Conservation (phyloP, 129 eudicot species). For the Silybum marianum region DNA sequence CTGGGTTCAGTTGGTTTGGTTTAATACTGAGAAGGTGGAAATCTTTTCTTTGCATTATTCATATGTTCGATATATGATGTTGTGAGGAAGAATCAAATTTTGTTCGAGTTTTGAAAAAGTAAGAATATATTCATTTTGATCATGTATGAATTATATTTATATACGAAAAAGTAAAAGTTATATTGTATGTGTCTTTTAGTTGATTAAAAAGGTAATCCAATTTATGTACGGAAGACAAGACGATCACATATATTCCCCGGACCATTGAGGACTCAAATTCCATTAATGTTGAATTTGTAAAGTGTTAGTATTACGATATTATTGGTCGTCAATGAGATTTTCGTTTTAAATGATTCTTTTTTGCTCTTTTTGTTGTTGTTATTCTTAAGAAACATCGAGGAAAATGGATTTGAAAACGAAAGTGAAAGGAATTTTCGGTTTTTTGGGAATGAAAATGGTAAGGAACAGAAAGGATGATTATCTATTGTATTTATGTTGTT, state of each 20-base stretch:
- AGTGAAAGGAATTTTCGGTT: not conserved
- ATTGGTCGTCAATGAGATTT: not conserved
- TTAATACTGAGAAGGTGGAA: not conserved
- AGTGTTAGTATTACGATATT: not conserved
- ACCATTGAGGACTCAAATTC: not conserved
- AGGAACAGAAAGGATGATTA: not conserved
- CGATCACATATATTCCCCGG: not conserved
- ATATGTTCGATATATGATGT: constrained; percentile 1
- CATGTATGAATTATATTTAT: not conserved
- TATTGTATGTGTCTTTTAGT: not conserved
- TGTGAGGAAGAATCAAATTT: constrained; percentile 21
- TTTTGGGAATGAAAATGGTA: not conserved
- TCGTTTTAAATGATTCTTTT: not conserved
- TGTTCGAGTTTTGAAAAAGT: constrained; percentile 24
- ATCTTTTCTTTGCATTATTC: constrained; percentile 17
- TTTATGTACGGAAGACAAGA: not conserved
- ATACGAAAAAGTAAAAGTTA: not conserved
- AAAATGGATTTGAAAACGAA: not conserved
- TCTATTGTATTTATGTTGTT: not conserved
- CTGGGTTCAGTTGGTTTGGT: not conserved
- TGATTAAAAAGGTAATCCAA: not conserved
- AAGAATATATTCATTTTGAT: constrained; percentile 30
- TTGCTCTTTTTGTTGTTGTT: not conserved
- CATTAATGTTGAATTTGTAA: not conserved
- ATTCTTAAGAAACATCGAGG: not conserved